Evolutionary conservation across 2,329 filamentous ascomycete genomes (phyloP), one percentile per base, ranked within the genome.

Genomic region (Neonectria neomacrospora): DNA sequence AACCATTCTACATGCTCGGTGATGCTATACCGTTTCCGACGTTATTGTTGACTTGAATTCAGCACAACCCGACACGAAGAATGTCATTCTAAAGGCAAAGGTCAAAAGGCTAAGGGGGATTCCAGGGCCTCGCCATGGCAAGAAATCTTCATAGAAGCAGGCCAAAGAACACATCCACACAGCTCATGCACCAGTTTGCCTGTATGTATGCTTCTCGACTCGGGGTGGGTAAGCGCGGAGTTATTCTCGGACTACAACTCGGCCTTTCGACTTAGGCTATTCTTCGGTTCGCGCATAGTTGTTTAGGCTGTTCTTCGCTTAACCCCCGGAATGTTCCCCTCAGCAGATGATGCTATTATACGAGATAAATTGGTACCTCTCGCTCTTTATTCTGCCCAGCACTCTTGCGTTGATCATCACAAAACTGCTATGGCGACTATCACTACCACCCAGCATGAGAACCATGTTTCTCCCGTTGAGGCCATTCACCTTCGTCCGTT

Each of bases 401-500:
- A 3, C 5, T 50, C 26, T 12, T 20, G 10, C n/a, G 18, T 22
- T 20, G 7, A 48, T 12, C 16, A 18, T 22, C 28, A 50, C 26
- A 5, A 5, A 5, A 5, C 26, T 12, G 26, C n/a, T 4, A 50
- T 50, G 47, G 28, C 47, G 5, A 50, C 47, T 16, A 28, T 32
- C 6, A 50, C 47, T 6, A 50, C 47, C 18, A 50, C 47, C n/a
- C 26, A 32, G 47, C 18, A 32, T 32, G 47, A 32, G 26, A 18
- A n/a, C 7, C 28, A 20, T 6, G 7, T 50, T 10, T 50, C 47
- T 14, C 26, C n/a, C 12, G 30, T 53, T 16, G 54, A 58, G 30
- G 45, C 59, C 3, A 54, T 62, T 26, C 41, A 50, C 23, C 59
- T 62, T 2, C 48, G 34, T 2, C 32, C 41, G 3, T 41, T 62